phyloP scores from a whole-genome alignment of 2,329 filamentous ascomycete genomes.

The Epichloe sp. region DNA sequence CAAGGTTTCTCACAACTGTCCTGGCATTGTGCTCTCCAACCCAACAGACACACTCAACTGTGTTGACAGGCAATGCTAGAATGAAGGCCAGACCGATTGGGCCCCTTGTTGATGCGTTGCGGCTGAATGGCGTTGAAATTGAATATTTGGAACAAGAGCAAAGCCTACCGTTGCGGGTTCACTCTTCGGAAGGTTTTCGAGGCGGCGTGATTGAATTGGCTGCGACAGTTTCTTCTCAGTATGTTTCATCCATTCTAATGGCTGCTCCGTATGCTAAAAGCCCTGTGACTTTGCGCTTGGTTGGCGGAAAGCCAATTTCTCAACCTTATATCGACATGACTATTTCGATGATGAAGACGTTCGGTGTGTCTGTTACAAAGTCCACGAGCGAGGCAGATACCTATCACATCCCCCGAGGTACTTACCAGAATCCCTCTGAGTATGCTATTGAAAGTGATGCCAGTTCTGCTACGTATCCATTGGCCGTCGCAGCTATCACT shows the following conservation, averaged over 20 bases:
- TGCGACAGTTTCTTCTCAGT: slow-evolving; percentile 96
- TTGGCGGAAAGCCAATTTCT: slow-evolving; percentile 95
- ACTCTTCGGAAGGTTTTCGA: slow-evolving; percentile 68
- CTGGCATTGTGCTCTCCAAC: slow-evolving; percentile 66
- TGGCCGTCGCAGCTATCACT: slow-evolving; percentile 88
- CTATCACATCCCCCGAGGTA: slow-evolving; percentile 80
- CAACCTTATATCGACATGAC: slow-evolving; percentile 99
- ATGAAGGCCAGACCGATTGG: slow-evolving; percentile 97
- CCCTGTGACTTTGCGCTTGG: slow-evolving; percentile 75
- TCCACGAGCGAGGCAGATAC: slow-evolving; percentile 74
- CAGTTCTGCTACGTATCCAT: slow-evolving; percentile 90
- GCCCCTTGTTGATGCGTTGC: slow-evolving; percentile 79
- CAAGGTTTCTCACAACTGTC: slow-evolving; percentile 86
- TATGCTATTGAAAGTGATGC: slow-evolving; percentile 95
- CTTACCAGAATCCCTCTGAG: slow-evolving; percentile 69
- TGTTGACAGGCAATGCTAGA: slow-evolving; percentile 83
- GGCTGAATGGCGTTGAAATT: slow-evolving; percentile 74
- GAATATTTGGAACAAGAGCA: slow-evolving; percentile 74
- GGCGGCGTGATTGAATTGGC: slow-evolving; percentile 85
- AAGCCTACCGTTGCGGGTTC: slow-evolving; percentile 72
- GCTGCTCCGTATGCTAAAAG: slow-evolving; percentile 93
- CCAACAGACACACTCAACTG: slow-evolving; percentile 46
- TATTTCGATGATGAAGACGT: slow-evolving; percentile 89
- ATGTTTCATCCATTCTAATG: slow-evolving; percentile 94
- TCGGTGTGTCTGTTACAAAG: slow-evolving; percentile 68